A percentile compares a stretch with the other conserved stretches of the same genome.
Conservation (phyloP, 2,329 filamentous ascomycete species). For the Byssoonygena ceratinophila region DNA sequence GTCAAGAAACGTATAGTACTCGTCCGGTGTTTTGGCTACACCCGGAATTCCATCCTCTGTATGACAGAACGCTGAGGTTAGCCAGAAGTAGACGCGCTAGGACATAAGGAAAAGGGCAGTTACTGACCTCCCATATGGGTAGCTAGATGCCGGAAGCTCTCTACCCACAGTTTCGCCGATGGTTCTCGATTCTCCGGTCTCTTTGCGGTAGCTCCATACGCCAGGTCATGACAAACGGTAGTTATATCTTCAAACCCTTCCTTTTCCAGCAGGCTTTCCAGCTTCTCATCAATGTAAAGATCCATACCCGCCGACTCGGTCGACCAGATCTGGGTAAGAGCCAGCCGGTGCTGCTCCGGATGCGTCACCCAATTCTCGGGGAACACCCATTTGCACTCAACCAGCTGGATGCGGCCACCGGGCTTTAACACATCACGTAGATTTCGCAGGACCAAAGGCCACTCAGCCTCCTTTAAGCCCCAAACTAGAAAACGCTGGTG, state of each 20-base stretch:
- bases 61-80: background rate
- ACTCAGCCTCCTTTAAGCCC: background rate
- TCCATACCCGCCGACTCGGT: background rate
- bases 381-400: slow-evolving; percentile 1
- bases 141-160: background rate
- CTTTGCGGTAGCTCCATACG: background rate
- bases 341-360: background rate
- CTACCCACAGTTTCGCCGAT: background rate
- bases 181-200: background rate
- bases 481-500: slow-evolving; percentile 6
- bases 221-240: background rate
- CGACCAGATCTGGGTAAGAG: background rate
- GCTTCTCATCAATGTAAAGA: background rate
- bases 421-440: background rate
- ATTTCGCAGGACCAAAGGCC: background rate
- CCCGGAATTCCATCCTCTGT: background rate
- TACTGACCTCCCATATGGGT: background rate
- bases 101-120: background rate
- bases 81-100: background rate
- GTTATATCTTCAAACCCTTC: background rate
- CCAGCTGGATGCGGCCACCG: background rate
- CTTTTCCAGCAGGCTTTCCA: background rate
- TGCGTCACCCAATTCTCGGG: background rate
- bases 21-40: background rate
- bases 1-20: background rate